A percentile compares a stretch with the other conserved stretches of the same genome.
These are phyloP conservation scores for Apiotrichum sp. DNA, from an alignment of 1,284 basidiomycete species.

Conservation along the genomic window DNA sequence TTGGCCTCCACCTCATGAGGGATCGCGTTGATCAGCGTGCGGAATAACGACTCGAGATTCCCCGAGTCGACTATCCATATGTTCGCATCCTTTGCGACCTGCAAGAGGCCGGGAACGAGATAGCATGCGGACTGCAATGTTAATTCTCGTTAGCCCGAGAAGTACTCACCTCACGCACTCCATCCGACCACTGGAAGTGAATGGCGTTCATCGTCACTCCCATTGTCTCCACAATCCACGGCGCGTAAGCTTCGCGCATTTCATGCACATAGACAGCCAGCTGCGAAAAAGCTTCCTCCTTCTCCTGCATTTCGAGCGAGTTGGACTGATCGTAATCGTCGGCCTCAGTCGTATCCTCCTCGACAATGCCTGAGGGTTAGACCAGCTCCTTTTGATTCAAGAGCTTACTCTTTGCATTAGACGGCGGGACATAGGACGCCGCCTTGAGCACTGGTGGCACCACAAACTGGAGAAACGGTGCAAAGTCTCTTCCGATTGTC, in stretches of 20 bases:
- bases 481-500: conserved; percentile 64
- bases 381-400: conserved; percentile 2
- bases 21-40: conserved; percentile 62
- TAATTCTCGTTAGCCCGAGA: background rate
- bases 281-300: conserved; percentile 74
- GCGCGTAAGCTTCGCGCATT: conserved; percentile 62
- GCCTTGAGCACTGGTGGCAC: conserved; percentile 70
- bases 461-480: conserved; percentile 72
- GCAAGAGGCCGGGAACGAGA: conserved; percentile 64
- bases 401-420: background rate
- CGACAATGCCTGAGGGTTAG: conserved; percentile 42
- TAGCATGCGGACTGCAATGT: conserved; percentile 14
- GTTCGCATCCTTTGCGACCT: conserved; percentile 58
- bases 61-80: conserved; percentile 61
- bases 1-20: conserved; percentile 62
- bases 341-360: conserved; percentile 46
- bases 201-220: conserved; percentile 66
- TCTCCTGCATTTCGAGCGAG: conserved; percentile 75
- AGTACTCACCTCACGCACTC: conserved; percentile 60
- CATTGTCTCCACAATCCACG: conserved; percentile 63
- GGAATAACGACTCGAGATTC: conserved; percentile 64
- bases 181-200: conserved; percentile 71
- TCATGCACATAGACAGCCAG: conserved; percentile 71
- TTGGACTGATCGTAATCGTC: conserved; percentile 46
- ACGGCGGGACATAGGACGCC: conserved; percentile 54